phyloP scores from a whole-genome alignment of 2,329 filamentous ascomycete species.

The Pseudophaeomoniella oleicola region DNA sequence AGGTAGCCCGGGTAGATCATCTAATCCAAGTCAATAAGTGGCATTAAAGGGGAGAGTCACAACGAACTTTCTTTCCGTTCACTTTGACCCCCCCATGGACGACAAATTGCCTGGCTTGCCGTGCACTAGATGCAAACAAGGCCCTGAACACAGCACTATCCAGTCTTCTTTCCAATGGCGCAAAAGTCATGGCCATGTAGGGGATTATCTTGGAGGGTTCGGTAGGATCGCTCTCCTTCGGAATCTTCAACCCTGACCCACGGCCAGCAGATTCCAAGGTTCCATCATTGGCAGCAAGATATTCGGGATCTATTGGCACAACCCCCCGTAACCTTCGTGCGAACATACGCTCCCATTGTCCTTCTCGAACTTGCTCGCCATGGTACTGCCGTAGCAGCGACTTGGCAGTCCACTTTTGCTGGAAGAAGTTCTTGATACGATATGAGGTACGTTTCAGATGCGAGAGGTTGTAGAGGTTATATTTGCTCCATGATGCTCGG shows the following conservation, averaged over 20 bases:
- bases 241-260: slow-evolving; percentile 50
- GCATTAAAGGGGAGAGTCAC: background rate
- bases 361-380: slow-evolving; percentile 85
- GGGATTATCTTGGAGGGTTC: slow-evolving; percentile 43
- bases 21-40: slow-evolving; percentile 29
- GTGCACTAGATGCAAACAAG: slow-evolving; percentile 81
- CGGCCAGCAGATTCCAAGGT: slow-evolving; percentile 70
- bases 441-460: slow-evolving; percentile 32
- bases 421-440: slow-evolving; percentile 61
- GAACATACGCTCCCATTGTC: slow-evolving; percentile 91
- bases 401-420: slow-evolving; percentile 96
- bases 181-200: slow-evolving; percentile 94
- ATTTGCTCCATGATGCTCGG: slow-evolving; percentile 94
- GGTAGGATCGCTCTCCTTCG: slow-evolving; percentile 12
- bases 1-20: slow-evolving; percentile 87
- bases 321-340: slow-evolving; percentile 65
- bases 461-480: slow-evolving; percentile 81
- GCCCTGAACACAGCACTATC: slow-evolving; percentile 92
- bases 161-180: slow-evolving; percentile 75
- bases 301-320: slow-evolving; percentile 66
- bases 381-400: slow-evolving; percentile 73
- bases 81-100: slow-evolving; percentile 88
- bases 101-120: slow-evolving; percentile 88
- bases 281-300: slow-evolving; percentile 70
- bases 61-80: slow-evolving; percentile 81